Percentiles rank a stretch among this genome's conserved stretches.
phyloP scores from a whole-genome alignment of 2,329 filamentous ascomycete genomes.

The Botrytis porri region DNA sequence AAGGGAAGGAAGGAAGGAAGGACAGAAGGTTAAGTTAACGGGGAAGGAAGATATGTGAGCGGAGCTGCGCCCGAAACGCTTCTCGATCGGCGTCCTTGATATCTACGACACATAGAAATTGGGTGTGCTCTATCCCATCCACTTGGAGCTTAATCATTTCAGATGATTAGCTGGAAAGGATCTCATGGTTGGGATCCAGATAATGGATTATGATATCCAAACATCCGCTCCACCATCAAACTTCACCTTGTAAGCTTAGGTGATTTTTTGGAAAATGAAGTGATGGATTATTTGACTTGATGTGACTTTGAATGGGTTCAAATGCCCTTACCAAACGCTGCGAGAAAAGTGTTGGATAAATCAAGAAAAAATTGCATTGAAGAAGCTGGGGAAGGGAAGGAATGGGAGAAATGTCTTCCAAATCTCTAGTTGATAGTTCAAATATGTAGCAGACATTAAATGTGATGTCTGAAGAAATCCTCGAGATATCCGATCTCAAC shows the following conservation, averaged over 20 bases:
- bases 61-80: not conserved
- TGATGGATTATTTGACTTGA: not conserved
- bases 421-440: not conserved
- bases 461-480: not conserved
- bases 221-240: not conserved
- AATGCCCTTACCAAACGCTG: not conserved
- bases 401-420: not conserved
- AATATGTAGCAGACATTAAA: not conserved
- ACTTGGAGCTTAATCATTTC: not conserved
- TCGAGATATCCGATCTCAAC: not conserved
- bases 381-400: not conserved
- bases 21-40: not conserved
- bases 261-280: not conserved
- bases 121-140: not conserved
- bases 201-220: not conserved
- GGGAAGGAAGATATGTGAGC: not conserved
- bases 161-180: not conserved
- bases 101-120: not conserved
- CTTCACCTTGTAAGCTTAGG: not conserved
- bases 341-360: too few relatives aligned
- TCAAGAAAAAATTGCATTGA: not conserved
- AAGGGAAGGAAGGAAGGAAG: not conserved
- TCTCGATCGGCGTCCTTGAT: not conserved
- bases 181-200: not conserved
- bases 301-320: not conserved